Evolutionary conservation across 331 rosid species (phyloP).

Genomic region (Pyrus hybrid): DNA sequence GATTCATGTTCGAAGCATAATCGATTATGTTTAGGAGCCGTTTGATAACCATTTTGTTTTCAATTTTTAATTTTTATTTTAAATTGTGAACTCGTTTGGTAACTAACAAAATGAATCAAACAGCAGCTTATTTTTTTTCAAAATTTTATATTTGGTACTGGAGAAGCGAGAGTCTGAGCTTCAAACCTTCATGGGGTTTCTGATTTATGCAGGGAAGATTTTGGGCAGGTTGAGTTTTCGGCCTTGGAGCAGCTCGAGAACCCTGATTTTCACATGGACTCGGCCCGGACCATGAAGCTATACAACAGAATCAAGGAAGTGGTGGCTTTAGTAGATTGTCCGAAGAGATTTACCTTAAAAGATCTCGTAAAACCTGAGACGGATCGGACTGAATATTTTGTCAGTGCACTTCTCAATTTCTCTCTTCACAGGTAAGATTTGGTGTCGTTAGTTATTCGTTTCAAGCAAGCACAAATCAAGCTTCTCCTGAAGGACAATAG

Average conservation of each 20-base stretch:
- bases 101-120: too few species aligned
- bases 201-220: conserved; percentile 51
- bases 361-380: conserved; percentile 61
- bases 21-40: too few species aligned
- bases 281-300: conserved; percentile 35
- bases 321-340: conserved; percentile 44
- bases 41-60: too few species aligned
- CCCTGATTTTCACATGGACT: conserved; percentile 52
- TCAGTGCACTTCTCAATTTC: conserved; percentile 68
- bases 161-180: neutral
- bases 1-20: neutral
- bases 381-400: conserved; percentile 47
- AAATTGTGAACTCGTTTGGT: too few species aligned
- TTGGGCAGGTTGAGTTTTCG: conserved; percentile 62
- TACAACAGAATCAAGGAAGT: conserved; percentile 45
- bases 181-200: neutral
- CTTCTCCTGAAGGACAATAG: too few species aligned
- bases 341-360: conserved; percentile 40
- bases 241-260: conserved; percentile 72
- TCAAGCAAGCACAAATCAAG: neutral
- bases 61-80: too few species aligned
- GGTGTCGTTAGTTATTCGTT: neutral
- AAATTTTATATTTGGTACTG: too few species aligned
- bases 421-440: conserved; percentile 45
- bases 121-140: too few species aligned